These are phyloP conservation scores for Silene conica DNA, from an alignment of 148 eudicot species.

Conservation along the genomic window DNA sequence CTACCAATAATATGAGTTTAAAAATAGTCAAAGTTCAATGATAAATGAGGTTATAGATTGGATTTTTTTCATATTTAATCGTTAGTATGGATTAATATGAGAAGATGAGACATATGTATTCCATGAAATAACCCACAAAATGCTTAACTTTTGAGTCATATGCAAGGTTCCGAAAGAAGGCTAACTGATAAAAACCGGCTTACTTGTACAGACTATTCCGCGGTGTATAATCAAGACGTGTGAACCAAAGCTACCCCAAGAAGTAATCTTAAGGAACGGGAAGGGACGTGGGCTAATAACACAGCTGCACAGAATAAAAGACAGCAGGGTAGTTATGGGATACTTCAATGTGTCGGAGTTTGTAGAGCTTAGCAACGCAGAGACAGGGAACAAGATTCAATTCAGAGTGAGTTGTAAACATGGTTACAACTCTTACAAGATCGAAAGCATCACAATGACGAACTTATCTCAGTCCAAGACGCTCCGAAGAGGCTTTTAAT, in stretches of 20 bases:
- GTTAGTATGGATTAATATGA: too few species aligned
- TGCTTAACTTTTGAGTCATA: too few species aligned
- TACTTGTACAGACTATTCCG: not conserved
- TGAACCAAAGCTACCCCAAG: not conserved
- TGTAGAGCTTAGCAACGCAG: too few species aligned
- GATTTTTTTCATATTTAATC: too few species aligned
- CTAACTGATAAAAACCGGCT: not conserved
- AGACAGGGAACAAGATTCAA: not conserved
- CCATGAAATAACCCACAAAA: too few species aligned
- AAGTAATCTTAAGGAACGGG: not conserved
- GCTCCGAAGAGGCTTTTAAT: not conserved
- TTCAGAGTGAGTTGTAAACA: not conserved
- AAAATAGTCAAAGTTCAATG: too few species aligned
- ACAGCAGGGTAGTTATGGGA: not conserved
- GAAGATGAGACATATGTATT: too few species aligned
- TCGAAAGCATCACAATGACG: not conserved
- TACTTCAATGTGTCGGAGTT: not conserved
- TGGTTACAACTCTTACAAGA: not conserved
- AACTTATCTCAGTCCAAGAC: not conserved
- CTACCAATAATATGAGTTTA: too few species aligned
- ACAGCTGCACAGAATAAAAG: not conserved
- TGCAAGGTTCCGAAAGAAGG: too few species aligned
- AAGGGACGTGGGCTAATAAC: not conserved
- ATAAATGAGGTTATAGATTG: too few species aligned
- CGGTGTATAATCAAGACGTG: not conserved